Evolutionary conservation across 129 eudicot genomes (phyloP), one percentile per base, ranked within the genome.

Genomic region (Artemisia tridentata): DNA sequence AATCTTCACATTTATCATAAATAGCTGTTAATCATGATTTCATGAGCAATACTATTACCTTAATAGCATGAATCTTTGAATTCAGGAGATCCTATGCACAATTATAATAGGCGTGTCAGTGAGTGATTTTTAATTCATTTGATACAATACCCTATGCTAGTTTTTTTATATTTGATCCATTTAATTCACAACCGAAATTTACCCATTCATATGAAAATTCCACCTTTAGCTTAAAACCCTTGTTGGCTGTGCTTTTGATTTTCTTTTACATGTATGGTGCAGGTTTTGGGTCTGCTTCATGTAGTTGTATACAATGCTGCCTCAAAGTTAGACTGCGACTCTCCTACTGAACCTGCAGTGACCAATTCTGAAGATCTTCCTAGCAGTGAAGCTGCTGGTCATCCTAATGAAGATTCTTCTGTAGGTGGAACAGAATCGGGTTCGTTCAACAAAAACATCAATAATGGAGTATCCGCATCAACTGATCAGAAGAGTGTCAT

Each of bases 271-370:
- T 31, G 9, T 29, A 12, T 31, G 67, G 67, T 62, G 48, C 67
- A 62, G 67, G 16, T 62, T 18, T 34, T 62, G 46, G 47, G 47
- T 62, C 21, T 62, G 67, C 16, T 62, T 27, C 47, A 31, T 17
- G 67, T 62, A 46, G 19, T 62, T 27, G 20, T 62, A 27, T 9
- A 62, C 47, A 31, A n/a, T 14, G 48, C 46, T 4, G 67, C 46
- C 19, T 27, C 17, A 11, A 62, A 31, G 67, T 17, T 25, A 15
- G 47, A 61, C 4, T 14, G 46, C 11, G 5, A 12, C 10, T 61
- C 66, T 29, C 46, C 15, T 31, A n/a, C 48, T 15, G 13, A 27
- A 31, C 47, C 34, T 27, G 19, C 66, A 31, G 67, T 7, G 7
- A 29, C 67, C 67, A 62, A 18, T 34, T 31, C 67, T 16, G 18